Percentiles rank a stretch among this genome's conserved stretches.
These are phyloP conservation scores for Hymenochaete sp. DNA, from an alignment of 1,284 basidiomycete species.

Conservation along the genomic window DNA sequence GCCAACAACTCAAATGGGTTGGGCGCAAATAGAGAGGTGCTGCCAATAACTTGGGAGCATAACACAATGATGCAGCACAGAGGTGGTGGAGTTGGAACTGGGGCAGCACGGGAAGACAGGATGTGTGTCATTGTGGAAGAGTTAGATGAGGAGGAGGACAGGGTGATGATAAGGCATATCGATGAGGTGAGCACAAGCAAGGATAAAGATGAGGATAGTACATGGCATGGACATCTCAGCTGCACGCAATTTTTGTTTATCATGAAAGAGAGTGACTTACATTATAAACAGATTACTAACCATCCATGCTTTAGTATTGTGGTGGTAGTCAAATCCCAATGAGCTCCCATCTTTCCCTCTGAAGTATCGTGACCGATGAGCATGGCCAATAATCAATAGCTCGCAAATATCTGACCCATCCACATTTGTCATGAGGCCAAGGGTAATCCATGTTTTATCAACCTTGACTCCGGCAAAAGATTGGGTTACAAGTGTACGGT, in stretches of 20 bases:
- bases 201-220: constrained; percentile 60
- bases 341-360: constrained; percentile 19
- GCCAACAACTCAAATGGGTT: constrained; percentile 20
- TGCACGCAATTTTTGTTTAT: no score
- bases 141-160: constrained; percentile 38
- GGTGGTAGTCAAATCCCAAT: constrained; percentile 9
- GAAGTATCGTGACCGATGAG: constrained; percentile 26
- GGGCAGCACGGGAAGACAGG: constrained; percentile 45
- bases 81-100: neutral
- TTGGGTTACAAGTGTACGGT: neutral
- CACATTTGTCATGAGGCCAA: constrained; percentile 26
- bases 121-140: constrained; percentile 60
- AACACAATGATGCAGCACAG: constrained; percentile 61
- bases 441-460: constrained; percentile 26
- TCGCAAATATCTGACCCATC: constrained; percentile 26
- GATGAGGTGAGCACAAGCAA: constrained; percentile 39
- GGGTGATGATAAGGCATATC: constrained; percentile 23
- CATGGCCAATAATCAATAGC: constrained; percentile 29
- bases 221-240: constrained; percentile 18
- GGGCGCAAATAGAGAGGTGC: constrained; percentile 31
- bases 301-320: constrained; percentile 12
- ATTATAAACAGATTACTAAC: constrained; percentile 1
- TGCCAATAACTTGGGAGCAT: constrained; percentile 70
- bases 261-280: no score
- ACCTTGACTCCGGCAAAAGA: constrained; percentile 25